Evolutionary conservation across 805 yeast genomes (phyloP).

Genomic region (Priceomyces carsonii): DNA sequence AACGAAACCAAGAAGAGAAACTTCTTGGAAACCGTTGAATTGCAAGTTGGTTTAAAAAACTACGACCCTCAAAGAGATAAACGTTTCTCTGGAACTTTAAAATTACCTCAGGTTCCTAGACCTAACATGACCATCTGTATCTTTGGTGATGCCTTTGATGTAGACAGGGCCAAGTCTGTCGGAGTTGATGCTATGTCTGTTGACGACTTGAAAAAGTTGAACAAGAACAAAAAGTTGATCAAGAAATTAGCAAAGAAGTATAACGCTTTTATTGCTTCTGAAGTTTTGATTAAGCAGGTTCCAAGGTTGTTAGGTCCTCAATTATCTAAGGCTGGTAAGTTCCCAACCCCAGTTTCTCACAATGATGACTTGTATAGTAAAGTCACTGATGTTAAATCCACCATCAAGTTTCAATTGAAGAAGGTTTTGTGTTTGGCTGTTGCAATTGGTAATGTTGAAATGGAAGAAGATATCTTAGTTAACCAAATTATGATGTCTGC

Average conservation of each 20-base stretch:
- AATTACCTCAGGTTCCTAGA: slow-evolving; percentile 98
- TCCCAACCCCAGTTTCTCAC: slow-evolving; percentile 99
- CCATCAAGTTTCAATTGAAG: slow-evolving; percentile 99
- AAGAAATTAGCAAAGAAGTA: slow-evolving; percentile 99
- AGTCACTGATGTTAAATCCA: slow-evolving; percentile 96
- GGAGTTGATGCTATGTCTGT: slow-evolving; percentile 99
- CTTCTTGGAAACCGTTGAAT: slow-evolving; percentile 99
- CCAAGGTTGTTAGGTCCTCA: slow-evolving; percentile 99
- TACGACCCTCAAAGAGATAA: slow-evolving; percentile 99
- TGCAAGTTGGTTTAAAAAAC: slow-evolving; percentile 99
- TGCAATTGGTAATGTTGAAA: slow-evolving; percentile 99
- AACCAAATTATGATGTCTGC: slow-evolving; percentile 98
- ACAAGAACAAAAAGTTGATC: slow-evolving; percentile 99
- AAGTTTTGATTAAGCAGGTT: slow-evolving; percentile 98
- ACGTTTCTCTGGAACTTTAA: slow-evolving; percentile 99
- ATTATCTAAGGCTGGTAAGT: slow-evolving; percentile 99
- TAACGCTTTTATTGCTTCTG: slow-evolving; percentile 99
- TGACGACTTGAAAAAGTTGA: slow-evolving; percentile 98
- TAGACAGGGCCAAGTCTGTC: slow-evolving; percentile 99
- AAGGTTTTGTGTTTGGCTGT: slow-evolving; percentile 99
- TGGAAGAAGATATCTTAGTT: slow-evolving; percentile 94
- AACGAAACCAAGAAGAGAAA: slow-evolving; percentile 98
- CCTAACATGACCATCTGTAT: slow-evolving; percentile 99
- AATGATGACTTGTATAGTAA: slow-evolving; percentile 95
- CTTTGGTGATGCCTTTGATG: slow-evolving; percentile 99